Percentiles rank a stretch among this genome's conserved stretches.
Conservation (phyloP, 75 land plant genomes). For the Larix kaempferi region DNA sequence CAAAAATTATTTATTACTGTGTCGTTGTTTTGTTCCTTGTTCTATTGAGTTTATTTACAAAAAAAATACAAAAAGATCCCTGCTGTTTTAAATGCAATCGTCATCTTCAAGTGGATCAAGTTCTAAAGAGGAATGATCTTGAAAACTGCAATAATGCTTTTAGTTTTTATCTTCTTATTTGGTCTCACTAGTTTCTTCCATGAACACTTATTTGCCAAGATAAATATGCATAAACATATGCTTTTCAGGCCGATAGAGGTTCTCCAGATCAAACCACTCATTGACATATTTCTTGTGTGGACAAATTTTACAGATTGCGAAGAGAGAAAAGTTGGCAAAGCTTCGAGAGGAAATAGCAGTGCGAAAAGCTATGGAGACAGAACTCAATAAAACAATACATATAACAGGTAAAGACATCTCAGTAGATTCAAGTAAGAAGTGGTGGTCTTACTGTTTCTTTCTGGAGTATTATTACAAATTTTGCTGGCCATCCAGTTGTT, state of each 20-base stretch:
- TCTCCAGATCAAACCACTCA: not conserved
- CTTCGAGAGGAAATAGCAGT: conserved; percentile 85
- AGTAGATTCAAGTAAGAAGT: not conserved
- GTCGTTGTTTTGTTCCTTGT: no score
- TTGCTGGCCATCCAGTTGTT: not conserved
- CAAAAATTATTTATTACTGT: no score
- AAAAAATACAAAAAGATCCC: no score
- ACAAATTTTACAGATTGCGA: conserved; percentile 35
- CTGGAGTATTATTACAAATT: not conserved
- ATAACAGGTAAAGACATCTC: conserved; percentile 50
- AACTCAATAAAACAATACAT: conserved; percentile 79
- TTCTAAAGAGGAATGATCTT: not conserved
- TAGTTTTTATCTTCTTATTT: not conserved
- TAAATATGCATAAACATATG: not conserved
- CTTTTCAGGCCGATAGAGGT: not conserved
- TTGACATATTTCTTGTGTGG: not conserved
- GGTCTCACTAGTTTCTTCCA: not conserved
- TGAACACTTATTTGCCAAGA: not conserved
- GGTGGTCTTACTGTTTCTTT: not conserved
- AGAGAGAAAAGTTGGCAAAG: conserved; percentile 72
- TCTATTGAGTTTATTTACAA: no score
- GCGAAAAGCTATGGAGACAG: conserved; percentile 85
- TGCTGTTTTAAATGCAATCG: not conserved
- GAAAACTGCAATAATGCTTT: not conserved
- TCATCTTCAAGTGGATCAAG: not conserved